These are phyloP conservation scores for Xylariaceae sp. DNA, from an alignment of 2,329 filamentous ascomycete genomes.

Conservation along the genomic window DNA sequence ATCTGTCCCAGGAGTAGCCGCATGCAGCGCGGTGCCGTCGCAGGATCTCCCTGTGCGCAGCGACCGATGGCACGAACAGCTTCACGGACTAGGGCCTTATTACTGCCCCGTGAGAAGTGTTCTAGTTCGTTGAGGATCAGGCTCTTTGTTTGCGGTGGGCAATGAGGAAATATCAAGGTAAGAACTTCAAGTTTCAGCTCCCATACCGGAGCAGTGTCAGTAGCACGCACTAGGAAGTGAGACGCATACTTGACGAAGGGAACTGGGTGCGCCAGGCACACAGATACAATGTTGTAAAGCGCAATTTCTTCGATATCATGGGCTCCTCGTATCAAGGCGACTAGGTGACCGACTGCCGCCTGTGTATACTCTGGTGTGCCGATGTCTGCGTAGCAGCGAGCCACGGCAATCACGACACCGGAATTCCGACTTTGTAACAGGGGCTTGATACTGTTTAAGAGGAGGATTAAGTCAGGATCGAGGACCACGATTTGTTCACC, in stretches of 20 bases:
- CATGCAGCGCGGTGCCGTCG: conserved; percentile 72
- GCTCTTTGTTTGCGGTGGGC: conserved; percentile 68
- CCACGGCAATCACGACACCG: conserved; percentile 83
- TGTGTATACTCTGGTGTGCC: conserved; percentile 73
- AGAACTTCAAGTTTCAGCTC: conserved; percentile 86
- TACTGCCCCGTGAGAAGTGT: conserved; percentile 73
- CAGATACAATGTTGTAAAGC: conserved; percentile 91
- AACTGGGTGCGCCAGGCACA: conserved; percentile 69
- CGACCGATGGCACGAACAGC: conserved; percentile 89
- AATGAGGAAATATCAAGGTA: conserved; percentile 84
- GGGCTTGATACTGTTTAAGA: conserved; percentile 75
- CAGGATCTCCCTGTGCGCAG: conserved; percentile 73
- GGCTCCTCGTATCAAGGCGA: conserved; percentile 77
- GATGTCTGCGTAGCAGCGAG: conserved; percentile 77
- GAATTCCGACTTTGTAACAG: conserved; percentile 89
- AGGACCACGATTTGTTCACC: conserved; percentile 56
- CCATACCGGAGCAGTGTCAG: conserved; percentile 78
- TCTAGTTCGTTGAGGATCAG: conserved; percentile 89
- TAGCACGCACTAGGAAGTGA: conserved; percentile 81
- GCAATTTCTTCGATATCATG: conserved; percentile 86
- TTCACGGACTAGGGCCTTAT: conserved; percentile 76
- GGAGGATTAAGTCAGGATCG: conserved; percentile 75
- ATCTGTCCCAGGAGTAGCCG: conserved; percentile 80
- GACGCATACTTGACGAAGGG: conserved; percentile 84
- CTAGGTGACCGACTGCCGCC: conserved; percentile 72